Base-by-base conservation (phyloP, 2,329 filamentous ascomycete species). In the Aspergillus sp. region DNA sequence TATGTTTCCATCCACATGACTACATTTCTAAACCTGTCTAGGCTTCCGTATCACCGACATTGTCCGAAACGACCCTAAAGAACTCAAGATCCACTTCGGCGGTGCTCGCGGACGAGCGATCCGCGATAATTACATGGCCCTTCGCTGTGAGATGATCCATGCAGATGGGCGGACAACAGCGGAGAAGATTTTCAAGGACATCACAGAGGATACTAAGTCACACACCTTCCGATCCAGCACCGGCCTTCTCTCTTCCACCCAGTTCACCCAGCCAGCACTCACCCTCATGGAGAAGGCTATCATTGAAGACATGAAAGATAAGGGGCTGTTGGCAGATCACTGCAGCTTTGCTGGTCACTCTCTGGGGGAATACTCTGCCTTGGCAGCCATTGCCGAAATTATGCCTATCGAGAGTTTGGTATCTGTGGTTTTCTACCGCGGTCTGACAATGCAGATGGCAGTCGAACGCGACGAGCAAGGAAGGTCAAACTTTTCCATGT, bases 271-370 rank as follows among this genome's bases (percentile, higher is more conserved):
- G 79, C 94, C 94, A 32, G 94, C 94, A 50, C 82, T 98, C 69
- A 96, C 94, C 0, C 85, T 97, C 38, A 97, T 97, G 93, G 94
- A 97, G 83, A 97, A 97, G 85, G 94, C 94, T 55, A 95, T 91
- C 70, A 97, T 97, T 70, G 93, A 96, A 79, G 94, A 97, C 77
- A 96, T 98, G 93, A 91, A 91, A 73, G 85, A 91, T 69, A 96
- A 96, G 83, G 94, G 94, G 60, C 85, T 97, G 30, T 91, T 98
- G 38, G 91, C 96, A 68, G 85, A 90, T 58, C 92, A 96, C 80
- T 96, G 91, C 83, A 95, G 89, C 63, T 98, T 97, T 75, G 94
- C 94, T 13, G 94, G 94, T 62, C 94, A 98, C 82, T 97, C 94
- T 1, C 87, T 98, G 11, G 94, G 94, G 75, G 94, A 98, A 80